A percentile compares a stretch with the other conserved stretches of the same genome.
Evolutionary conservation across 805 yeast genomes (phyloP).

Genomic region (Cyberlindnera galapagoensis): DNA sequence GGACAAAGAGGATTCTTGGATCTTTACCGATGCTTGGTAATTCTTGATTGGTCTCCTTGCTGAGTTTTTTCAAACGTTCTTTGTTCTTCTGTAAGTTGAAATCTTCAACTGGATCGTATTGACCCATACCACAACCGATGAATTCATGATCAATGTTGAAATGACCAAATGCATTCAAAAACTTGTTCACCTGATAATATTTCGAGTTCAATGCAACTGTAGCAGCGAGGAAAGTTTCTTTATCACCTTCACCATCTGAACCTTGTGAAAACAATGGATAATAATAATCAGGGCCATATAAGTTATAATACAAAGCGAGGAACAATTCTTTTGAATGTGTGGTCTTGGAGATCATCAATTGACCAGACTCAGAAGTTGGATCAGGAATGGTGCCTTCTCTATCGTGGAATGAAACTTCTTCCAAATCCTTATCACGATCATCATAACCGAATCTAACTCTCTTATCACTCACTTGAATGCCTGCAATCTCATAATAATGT

Average conservation of each 20-base stretch:
- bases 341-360: slow-evolving; percentile 48
- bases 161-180: slow-evolving; percentile 51
- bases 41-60: slow-evolving; percentile 13
- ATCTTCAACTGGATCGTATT: slow-evolving; percentile 51
- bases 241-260: slow-evolving; percentile 50
- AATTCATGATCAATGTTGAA: slow-evolving; percentile 33
- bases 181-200: slow-evolving; percentile 53
- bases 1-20: slow-evolving; percentile 45
- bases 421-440: slow-evolving; percentile 28
- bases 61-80: slow-evolving; percentile 8
- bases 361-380: slow-evolving; percentile 61
- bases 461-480: slow-evolving; percentile 36
- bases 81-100: slow-evolving; percentile 27
- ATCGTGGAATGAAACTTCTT: slow-evolving; percentile 47
- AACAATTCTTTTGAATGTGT: slow-evolving; percentile 48
- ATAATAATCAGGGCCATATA: slow-evolving; percentile 53
- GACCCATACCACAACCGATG: slow-evolving; percentile 61
- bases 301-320: slow-evolving; percentile 52
- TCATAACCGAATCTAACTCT: slow-evolving; percentile 34
- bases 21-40: slow-evolving; percentile 12
- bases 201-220: slow-evolving; percentile 52
- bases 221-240: slow-evolving; percentile 55
- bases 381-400: slow-evolving; percentile 55
- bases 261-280: slow-evolving; percentile 54
- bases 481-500: slow-evolving; percentile 61